Base-by-base conservation (phyloP, 495 filamentous ascomycete genomes). In the Annulohypoxylon bovei region DNA sequence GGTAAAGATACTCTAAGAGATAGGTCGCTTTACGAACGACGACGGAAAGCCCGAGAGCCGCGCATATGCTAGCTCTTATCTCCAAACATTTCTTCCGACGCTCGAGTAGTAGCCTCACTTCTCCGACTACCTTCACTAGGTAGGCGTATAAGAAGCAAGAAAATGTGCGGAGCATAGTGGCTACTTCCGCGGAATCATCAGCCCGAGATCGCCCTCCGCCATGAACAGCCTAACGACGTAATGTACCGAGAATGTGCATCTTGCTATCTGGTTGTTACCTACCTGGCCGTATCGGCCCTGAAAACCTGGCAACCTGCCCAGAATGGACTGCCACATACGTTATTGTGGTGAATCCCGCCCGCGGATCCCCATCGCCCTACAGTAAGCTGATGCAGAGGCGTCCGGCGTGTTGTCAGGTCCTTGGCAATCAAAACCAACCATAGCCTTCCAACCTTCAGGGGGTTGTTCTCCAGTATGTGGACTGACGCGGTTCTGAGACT, bases 311-410 rank as follows among this genome's bases (percentile, higher is more conserved):
- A 71, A 63, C 63, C 57, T 71, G 37, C 63, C 63, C 27, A 59
- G 46, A 67, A 67, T 59, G 63, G 63, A 62, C 39, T 55, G 40
- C 42, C 55, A 54, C 52, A 58, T 62, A 44, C 47, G 37, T 55
- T 40, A 22, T 22, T 46, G 22, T 58, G 57, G 56, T 46, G 50
- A 61, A 52, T 49, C 16, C 47, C 44, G 52, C 16, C 16, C 25
- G 57, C 58, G 50, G 62, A 71, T 62, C 63, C 23, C 28, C 44
- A 49, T 53, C 12, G 44, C 32, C 50, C 57, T 67, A 67, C 58
- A 71, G 62, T 71, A 71, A 71, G 68, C 68, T 57, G 49, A 59
- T 65, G 58, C 46, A 62, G 50, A 60, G 25, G 35, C 49, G 37
- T 50, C 39, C 47, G 27, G 18, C 56, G 42, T 44, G 50, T 55